These are phyloP conservation scores for Ogataea pini DNA, from an alignment of 805 yeast genomes.

Conservation along the genomic window DNA sequence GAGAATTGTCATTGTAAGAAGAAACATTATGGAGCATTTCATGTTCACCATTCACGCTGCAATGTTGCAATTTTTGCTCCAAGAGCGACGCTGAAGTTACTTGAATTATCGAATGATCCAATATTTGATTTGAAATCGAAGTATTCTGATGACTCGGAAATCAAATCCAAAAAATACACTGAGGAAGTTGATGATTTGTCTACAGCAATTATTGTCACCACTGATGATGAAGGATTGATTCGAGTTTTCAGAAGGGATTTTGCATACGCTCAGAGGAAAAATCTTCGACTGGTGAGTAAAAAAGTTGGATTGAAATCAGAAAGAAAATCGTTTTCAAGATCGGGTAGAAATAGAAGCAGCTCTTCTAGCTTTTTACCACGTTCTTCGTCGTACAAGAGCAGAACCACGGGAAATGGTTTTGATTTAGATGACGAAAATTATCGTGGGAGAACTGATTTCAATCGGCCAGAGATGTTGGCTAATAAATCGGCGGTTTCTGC, in stretches of 20 bases:
- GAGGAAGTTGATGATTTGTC: constrained; percentile 38
- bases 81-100: constrained; percentile 55
- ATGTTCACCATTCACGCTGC: constrained; percentile 72
- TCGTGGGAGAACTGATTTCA: constrained; percentile 13
- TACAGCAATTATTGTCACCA: constrained; percentile 62
- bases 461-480: constrained; percentile 3
- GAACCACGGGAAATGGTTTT: not conserved
- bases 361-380: constrained; percentile 16
- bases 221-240: constrained; percentile 73
- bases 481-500: constrained; percentile 3
- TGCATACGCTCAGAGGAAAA: constrained; percentile 49
- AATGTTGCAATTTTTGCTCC: constrained; percentile 84
- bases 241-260: constrained; percentile 81
- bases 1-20: constrained; percentile 48
- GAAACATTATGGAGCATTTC: constrained; percentile 66
- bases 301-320: constrained; percentile 14
- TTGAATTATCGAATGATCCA: constrained; percentile 76
- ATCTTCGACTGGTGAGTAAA: constrained; percentile 12
- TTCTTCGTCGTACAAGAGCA: constrained; percentile 3
- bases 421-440: constrained; percentile 11
- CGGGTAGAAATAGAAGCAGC: constrained; percentile 18
- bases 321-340: constrained; percentile 17
- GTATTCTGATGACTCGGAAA: constrained; percentile 11
- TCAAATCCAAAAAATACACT: constrained; percentile 12
- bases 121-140: constrained; percentile 58